phyloP scores from a whole-genome alignment of 176 grass and related monocot genomes.

The Puccinellia tenuiflora region DNA sequence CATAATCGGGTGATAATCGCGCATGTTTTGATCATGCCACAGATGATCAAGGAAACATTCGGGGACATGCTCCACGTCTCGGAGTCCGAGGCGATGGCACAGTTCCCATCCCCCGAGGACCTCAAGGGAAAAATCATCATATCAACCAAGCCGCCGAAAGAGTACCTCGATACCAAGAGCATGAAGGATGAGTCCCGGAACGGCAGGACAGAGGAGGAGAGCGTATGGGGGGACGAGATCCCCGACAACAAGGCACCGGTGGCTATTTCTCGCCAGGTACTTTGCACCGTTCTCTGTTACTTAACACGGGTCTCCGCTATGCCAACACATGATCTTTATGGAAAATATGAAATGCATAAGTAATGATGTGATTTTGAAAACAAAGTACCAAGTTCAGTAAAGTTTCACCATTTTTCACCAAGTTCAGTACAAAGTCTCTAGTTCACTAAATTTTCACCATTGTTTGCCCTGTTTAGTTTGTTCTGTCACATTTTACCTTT shows the following conservation, averaged over 20 bases:
- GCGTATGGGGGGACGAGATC: constrained; percentile 65
- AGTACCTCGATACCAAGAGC: constrained; percentile 53
- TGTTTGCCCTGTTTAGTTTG: no score
- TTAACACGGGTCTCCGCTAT: neutral
- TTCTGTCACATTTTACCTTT: no score
- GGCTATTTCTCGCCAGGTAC: constrained; percentile 12
- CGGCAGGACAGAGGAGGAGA: neutral
- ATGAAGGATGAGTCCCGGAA: constrained; percentile 12
- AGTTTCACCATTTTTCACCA: no score
- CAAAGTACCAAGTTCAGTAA: neutral
- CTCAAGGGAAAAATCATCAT: constrained; percentile 65
- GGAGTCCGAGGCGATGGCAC: constrained; percentile 23
- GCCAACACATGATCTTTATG: neutral
- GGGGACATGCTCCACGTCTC: constrained; percentile 47
- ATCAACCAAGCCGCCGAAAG: constrained; percentile 74
- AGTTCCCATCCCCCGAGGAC: constrained; percentile 68
- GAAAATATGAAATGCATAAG: neutral
- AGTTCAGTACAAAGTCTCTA: no score
- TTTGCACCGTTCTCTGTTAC: neutral
- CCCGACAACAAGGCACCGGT: constrained; percentile 19
- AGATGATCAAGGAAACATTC: constrained; percentile 74
- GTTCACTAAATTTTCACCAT: no score
- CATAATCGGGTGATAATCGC: neutral
- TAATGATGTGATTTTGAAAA: neutral
- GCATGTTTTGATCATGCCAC: neutral